These are phyloP conservation scores for Xylariaceae sp. DNA, from an alignment of 2,329 filamentous ascomycete genomes.

Conservation along the genomic window DNA sequence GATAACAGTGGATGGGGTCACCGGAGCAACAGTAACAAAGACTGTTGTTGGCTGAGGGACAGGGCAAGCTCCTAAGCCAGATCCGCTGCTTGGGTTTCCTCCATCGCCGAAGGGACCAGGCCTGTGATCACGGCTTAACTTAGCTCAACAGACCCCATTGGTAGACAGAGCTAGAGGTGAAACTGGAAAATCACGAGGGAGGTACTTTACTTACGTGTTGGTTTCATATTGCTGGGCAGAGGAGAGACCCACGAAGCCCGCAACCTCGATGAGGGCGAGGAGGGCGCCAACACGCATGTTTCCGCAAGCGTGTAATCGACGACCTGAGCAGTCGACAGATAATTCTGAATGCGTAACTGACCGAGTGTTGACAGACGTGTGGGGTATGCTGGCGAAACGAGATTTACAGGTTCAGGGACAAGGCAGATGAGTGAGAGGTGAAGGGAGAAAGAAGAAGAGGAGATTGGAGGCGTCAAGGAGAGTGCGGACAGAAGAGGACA, in stretches of 20 bases:
- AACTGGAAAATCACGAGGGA: not conserved
- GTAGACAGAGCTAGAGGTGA: not conserved
- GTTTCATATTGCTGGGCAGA: slow-evolving; percentile 26
- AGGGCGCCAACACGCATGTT: slow-evolving; percentile 29
- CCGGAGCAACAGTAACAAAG: slow-evolving; percentile 43
- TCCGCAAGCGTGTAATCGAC: slow-evolving; percentile 3
- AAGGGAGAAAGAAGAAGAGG: slow-evolving; percentile 10
- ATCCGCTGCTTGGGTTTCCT: slow-evolving; percentile 10
- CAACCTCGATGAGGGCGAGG: slow-evolving; percentile 24
- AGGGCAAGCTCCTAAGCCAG: slow-evolving; percentile 36
- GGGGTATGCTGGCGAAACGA: slow-evolving; percentile 16
- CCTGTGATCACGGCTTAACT: not conserved
- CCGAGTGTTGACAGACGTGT: slow-evolving; percentile 1
- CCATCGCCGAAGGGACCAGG: slow-evolving; percentile 11
- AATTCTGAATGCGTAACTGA: slow-evolving; percentile 7
- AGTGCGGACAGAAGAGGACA: slow-evolving; percentile 8
- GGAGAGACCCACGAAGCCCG: slow-evolving; percentile 24
- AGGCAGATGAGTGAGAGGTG: not conserved
- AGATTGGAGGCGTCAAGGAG: slow-evolving; percentile 9
- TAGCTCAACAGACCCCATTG: slow-evolving; percentile 7
- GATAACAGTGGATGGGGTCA: slow-evolving; percentile 27
- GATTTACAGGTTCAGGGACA: not conserved
- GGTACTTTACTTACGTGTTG: slow-evolving; percentile 22
- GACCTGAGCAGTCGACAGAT: slow-evolving; percentile 11
- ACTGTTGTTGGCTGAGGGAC: slow-evolving; percentile 40